Conservation (phyloP, 2,329 filamentous ascomycete species). For the Hypoxylon sp. region DNA sequence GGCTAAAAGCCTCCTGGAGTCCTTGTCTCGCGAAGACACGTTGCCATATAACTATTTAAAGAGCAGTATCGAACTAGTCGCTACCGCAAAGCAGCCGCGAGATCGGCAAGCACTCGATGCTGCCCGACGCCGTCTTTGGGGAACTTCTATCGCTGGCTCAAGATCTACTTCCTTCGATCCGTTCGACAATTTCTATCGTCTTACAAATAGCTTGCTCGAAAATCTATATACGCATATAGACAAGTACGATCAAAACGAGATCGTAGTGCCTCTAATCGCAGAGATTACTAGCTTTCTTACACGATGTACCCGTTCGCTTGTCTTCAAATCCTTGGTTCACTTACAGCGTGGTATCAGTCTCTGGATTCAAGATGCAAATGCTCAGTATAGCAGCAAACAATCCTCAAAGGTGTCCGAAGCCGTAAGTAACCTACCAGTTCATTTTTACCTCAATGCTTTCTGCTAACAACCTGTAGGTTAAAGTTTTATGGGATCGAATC, state of each 20-base stretch:
- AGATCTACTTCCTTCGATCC: constrained; percentile 68
- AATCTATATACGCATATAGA: constrained; percentile 67
- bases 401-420: constrained; percentile 59
- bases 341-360: constrained; percentile 73
- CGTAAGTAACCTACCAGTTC: constrained; percentile 58
- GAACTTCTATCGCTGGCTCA: constrained; percentile 61
- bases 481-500: constrained; percentile 66
- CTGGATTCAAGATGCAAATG: constrained; percentile 74
- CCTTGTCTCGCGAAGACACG: constrained; percentile 43
- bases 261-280: constrained; percentile 65
- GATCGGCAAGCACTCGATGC: constrained; percentile 76
- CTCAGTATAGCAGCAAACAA: constrained; percentile 59
- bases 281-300: constrained; percentile 68
- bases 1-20: constrained; percentile 67
- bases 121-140: constrained; percentile 77
- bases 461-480: constrained; percentile 60
- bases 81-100: constrained; percentile 67
- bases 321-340: constrained; percentile 69
- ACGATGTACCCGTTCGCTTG: constrained; percentile 64
- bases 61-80: constrained; percentile 61
- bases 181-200: constrained; percentile 76
- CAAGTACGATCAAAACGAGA: constrained; percentile 56
- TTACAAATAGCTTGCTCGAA: constrained; percentile 68
- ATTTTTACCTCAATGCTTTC: not conserved
- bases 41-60: constrained; percentile 53